phyloP scores from a whole-genome alignment of 2,329 filamentous ascomycete genomes.

The Phaeoacremonium minimum region DNA sequence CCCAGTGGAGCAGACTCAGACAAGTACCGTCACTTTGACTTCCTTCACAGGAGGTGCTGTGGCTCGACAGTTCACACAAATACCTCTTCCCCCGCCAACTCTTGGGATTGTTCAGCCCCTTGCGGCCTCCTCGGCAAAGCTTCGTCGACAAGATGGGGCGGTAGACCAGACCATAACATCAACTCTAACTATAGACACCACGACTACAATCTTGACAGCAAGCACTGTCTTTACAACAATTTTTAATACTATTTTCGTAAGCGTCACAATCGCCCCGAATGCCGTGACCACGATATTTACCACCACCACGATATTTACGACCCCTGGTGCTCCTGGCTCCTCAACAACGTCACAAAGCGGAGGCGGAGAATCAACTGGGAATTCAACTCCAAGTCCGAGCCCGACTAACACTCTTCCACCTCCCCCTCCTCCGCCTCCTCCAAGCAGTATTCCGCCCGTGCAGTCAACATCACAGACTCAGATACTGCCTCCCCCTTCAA shows the following conservation, averaged over 20 bases:
- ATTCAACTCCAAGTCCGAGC: not conserved
- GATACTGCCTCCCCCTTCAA: not conserved
- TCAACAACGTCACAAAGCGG: too few relatives aligned
- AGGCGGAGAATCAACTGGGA: too few relatives aligned
- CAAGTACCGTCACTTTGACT: slow-evolving; percentile 1
- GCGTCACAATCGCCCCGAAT: slow-evolving; percentile 8
- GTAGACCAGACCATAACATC: not conserved
- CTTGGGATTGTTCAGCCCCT: too few relatives aligned
- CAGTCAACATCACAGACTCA: not conserved
- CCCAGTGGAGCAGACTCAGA: slow-evolving; percentile 1
- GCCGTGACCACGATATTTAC: slow-evolving; percentile 8
- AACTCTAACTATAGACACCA: slow-evolving; percentile 4
- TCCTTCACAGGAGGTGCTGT: not conserved
- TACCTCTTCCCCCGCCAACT: too few relatives aligned
- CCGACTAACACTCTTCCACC: not conserved
- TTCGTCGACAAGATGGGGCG: too few relatives aligned
- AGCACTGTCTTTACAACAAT: slow-evolving; percentile 2
- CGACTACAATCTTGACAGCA: slow-evolving; percentile 6
- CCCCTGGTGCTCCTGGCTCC: not conserved
- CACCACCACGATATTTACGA: slow-evolving; percentile 4
- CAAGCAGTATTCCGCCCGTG: not conserved
- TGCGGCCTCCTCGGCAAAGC: too few relatives aligned
- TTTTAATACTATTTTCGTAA: slow-evolving; percentile 10
- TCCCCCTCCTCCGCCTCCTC: not conserved
- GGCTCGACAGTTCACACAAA: too few relatives aligned